Evolutionary conservation across 495 filamentous ascomycete genomes (phyloP).

Genomic region (Bombardia bombarda): DNA sequence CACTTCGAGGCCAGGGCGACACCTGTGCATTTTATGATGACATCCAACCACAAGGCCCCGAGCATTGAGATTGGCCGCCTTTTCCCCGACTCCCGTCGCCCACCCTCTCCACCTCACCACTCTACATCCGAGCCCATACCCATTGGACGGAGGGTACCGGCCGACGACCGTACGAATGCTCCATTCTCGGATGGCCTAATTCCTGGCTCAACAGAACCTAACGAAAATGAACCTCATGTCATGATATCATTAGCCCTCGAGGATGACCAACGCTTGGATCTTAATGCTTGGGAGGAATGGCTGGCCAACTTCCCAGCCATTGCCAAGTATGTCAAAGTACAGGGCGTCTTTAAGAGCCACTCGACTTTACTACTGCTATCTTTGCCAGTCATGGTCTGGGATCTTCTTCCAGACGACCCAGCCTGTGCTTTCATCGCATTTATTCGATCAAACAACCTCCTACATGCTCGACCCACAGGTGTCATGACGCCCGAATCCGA

Average conservation of each 20-base stretch:
- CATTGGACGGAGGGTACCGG: conserved; percentile 11
- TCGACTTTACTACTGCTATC: conserved; percentile 42
- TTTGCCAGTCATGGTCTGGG: conserved; percentile 45
- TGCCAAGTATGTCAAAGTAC: conserved; percentile 42
- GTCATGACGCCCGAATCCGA: not conserved
- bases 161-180: conserved; percentile 10
- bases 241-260: conserved; percentile 47
- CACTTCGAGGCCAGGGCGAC: conserved; percentile 42
- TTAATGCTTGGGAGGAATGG: conserved; percentile 43
- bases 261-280: conserved; percentile 37
- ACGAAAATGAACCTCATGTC: conserved; percentile 40
- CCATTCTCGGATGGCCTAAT: conserved; percentile 11
- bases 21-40: conserved; percentile 47
- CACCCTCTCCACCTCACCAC: conserved; percentile 23
- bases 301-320: conserved; percentile 37
- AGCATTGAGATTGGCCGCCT: conserved; percentile 41
- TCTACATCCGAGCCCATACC: not conserved
- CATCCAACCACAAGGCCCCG: conserved; percentile 41
- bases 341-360: conserved; percentile 46
- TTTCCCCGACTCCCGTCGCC: conserved; percentile 16
- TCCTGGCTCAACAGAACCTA: conserved; percentile 24
- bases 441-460: conserved; percentile 40
- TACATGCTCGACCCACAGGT: not conserved
- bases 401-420: conserved; percentile 40
- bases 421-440: conserved; percentile 46